These are phyloP conservation scores for Beauveria medogensis DNA, from an alignment of 2,329 filamentous ascomycete species.

Conservation along the genomic window DNA sequence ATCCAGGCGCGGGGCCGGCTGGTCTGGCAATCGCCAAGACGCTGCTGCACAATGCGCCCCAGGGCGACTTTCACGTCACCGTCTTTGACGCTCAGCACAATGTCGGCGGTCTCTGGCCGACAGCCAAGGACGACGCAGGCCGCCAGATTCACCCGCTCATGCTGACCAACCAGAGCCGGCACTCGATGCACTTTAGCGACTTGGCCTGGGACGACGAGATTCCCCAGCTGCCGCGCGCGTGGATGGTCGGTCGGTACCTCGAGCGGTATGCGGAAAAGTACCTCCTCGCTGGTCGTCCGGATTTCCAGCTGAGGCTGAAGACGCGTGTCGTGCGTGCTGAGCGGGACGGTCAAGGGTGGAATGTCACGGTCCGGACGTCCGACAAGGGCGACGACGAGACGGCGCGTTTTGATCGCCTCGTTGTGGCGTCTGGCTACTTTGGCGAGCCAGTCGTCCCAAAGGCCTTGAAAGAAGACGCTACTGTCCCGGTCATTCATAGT, in stretches of 20 bases:
- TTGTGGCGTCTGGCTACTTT: constrained; percentile 73
- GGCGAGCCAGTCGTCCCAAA: constrained; percentile 48
- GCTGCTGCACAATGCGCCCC: constrained; percentile 51
- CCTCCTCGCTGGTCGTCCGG: constrained; percentile 31
- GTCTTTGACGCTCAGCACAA: constrained; percentile 59
- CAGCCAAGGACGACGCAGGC: constrained; percentile 35
- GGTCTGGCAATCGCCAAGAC: constrained; percentile 66
- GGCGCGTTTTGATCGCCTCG: constrained; percentile 58
- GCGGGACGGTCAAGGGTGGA: constrained; percentile 30
- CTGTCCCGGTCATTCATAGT: constrained; percentile 56
- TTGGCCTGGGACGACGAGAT: constrained; percentile 56
- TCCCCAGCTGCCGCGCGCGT: constrained; percentile 65
- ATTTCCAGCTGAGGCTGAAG: constrained; percentile 40
- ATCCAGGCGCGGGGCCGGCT: constrained; percentile 57
- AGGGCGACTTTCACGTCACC: constrained; percentile 54
- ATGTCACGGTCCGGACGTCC: constrained; percentile 27
- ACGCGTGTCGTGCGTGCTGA: constrained; percentile 37
- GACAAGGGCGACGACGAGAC: constrained; percentile 29
- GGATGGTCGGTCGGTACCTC: constrained; percentile 69
- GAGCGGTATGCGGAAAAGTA: constrained; percentile 55
- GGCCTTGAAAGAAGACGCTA: constrained; percentile 24
- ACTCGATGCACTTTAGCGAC: constrained; percentile 67
- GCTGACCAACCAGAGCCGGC: constrained; percentile 66
- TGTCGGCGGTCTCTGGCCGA: constrained; percentile 74
- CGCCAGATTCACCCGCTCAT: constrained; percentile 58